These are phyloP conservation scores for Xylariaceae sp. DNA, from an alignment of 2,329 filamentous ascomycete genomes.

Conservation along the genomic window DNA sequence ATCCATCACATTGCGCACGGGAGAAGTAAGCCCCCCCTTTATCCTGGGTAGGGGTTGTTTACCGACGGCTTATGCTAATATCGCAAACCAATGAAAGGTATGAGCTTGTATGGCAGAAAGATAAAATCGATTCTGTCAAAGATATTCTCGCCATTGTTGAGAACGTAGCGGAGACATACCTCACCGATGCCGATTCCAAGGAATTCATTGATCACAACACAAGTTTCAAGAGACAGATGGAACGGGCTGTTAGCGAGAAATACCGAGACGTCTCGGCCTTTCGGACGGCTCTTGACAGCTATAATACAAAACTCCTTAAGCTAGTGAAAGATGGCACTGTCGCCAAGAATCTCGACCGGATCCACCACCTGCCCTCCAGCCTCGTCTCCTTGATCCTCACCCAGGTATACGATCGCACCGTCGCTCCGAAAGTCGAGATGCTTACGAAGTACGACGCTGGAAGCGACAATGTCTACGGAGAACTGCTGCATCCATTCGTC, in stretches of 20 bases:
- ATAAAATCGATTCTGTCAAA: conserved; percentile 70
- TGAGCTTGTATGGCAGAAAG: conserved; percentile 70
- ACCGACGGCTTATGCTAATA: conserved; percentile 4
- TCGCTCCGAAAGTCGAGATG: conserved; percentile 80
- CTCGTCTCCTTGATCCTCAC: conserved; percentile 75
- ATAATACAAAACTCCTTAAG: conserved; percentile 64
- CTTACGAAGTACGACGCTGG: conserved; percentile 83
- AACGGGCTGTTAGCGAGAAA: conserved; percentile 64
- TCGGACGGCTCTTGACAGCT: conserved; percentile 64
- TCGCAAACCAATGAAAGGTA: conserved; percentile 44
- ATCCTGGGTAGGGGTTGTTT: conserved; percentile 7
- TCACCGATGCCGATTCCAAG: conserved; percentile 62
- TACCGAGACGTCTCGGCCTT: conserved; percentile 63
- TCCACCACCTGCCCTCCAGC: conserved; percentile 63
- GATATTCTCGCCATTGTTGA: conserved; percentile 67
- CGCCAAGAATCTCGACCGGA: conserved; percentile 61
- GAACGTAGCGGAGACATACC: conserved; percentile 68
- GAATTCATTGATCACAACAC: conserved; percentile 65
- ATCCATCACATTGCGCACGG: conserved; percentile 66
- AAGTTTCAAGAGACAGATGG: conserved; percentile 71
- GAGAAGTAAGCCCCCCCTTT: conserved; percentile 52
- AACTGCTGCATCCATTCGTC: conserved; percentile 79
- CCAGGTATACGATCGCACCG: conserved; percentile 87
- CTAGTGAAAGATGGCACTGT: conserved; percentile 67
- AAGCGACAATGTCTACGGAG: conserved; percentile 90